Conservation (phyloP, 345 rosid genomes). For the Isatis tinctoria region DNA sequence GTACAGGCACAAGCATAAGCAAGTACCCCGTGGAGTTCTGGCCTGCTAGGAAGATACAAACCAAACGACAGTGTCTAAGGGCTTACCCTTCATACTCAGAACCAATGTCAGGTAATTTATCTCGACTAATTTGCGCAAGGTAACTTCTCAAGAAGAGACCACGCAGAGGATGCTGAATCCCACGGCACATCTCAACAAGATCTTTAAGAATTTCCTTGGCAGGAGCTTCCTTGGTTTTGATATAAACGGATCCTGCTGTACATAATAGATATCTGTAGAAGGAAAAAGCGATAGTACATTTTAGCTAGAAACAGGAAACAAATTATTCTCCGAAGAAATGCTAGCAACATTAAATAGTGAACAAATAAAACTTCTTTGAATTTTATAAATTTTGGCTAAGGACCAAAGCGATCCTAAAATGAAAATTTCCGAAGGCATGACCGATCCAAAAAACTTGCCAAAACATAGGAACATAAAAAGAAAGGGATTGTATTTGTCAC, state of each 20-base stretch:
- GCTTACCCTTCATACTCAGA: slow-evolving; percentile 98
- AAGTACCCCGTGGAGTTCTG: not conserved
- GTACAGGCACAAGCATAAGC: not conserved
- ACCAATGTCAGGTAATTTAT: slow-evolving; percentile 92
- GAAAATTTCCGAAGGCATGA: not conserved
- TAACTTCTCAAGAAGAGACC: slow-evolving; percentile 98
- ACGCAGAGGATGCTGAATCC: slow-evolving; percentile 96
- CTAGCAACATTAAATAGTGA: not conserved
- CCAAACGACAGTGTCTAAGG: not conserved
- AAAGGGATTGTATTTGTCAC: slow-evolving; percentile 26
- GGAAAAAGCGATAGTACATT: not conserved
- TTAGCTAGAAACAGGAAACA: not conserved
- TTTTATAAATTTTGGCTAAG: not conserved
- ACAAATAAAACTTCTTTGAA: slow-evolving; percentile 4
- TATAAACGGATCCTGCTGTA: slow-evolving; percentile 95
- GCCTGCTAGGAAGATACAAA: slow-evolving; percentile 1
- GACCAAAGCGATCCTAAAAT: not conserved
- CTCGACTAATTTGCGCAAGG: slow-evolving; percentile 93
- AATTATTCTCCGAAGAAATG: not conserved
- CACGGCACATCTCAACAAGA: slow-evolving; percentile 99
- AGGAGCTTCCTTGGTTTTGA: slow-evolving; percentile 97
- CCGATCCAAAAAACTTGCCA: not conserved
- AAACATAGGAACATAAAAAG: not conserved
- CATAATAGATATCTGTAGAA: slow-evolving; percentile 83
- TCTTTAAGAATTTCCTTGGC: slow-evolving; percentile 96